phyloP scores from a whole-genome alignment of 2,329 filamentous ascomycete species.

The Arthrobotrys pseudoclavata region DNA sequence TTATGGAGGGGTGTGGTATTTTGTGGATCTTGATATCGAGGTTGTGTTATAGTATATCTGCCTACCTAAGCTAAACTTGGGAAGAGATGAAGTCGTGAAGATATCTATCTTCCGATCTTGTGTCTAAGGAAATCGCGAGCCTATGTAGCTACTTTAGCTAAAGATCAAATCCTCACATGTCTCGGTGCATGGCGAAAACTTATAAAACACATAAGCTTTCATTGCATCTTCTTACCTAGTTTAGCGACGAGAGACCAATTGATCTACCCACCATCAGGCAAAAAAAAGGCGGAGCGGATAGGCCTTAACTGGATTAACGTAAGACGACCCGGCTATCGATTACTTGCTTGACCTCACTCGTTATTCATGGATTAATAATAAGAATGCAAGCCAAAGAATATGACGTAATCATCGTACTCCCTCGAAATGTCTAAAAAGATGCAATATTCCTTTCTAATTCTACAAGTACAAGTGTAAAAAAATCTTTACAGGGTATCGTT shows the following conservation, averaged over 20 bases:
- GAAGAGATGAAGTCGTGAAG: neutral
- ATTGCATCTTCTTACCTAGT: neutral
- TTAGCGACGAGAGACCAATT: neutral
- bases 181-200: neutral
- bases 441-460: constrained; percentile 27
- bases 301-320: neutral
- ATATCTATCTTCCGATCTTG: no score
- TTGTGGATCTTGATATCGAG: neutral
- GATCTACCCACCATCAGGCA: neutral
- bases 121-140: no score
- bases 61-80: neutral
- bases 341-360: neutral
- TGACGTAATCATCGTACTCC: neutral
- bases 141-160: no score
- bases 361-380: neutral
- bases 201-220: constrained; percentile 6
- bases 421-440: neutral
- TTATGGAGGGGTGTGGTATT: neutral
- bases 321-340: neutral
- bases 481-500: constrained; percentile 55
- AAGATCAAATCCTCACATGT: neutral
- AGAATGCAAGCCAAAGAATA: neutral
- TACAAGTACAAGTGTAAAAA: constrained; percentile 44
- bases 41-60: neutral
- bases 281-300: neutral